Percentiles rank a stretch among this genome's conserved stretches.
These are phyloP conservation scores for Sambucus nigra DNA, from an alignment of 129 eudicot species.

Conservation along the genomic window DNA sequence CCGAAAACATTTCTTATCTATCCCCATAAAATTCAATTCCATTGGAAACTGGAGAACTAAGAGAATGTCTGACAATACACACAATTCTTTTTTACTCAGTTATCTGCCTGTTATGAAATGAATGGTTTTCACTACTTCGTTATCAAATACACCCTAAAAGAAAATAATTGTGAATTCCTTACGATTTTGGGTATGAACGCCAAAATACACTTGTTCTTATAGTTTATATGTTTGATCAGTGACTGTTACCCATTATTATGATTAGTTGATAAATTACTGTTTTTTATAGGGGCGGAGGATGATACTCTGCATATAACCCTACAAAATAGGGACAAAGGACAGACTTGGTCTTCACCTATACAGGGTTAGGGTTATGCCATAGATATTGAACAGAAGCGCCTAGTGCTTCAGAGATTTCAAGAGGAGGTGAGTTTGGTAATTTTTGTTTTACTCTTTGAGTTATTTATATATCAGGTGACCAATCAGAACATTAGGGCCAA, in stretches of 20 bases:
- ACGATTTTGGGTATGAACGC: conserved; percentile 85
- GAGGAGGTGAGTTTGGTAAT: conserved; percentile 47
- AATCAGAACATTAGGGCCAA: no score
- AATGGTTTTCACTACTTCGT: no score
- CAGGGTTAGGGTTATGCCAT: conserved; percentile 65
- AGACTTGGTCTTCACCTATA: conserved; percentile 94
- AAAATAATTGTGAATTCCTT: no score
- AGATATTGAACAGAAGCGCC: conserved; percentile 88
- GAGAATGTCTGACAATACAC: no score
- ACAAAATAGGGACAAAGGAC: conserved; percentile 92
- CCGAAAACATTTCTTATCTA: no score
- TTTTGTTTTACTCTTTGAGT: no score
- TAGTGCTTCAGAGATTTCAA: conserved; percentile 97
- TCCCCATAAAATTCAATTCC: no score
- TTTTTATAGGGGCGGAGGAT: conserved; percentile 52
- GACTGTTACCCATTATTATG: not conserved
- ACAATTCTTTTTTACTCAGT: no score
- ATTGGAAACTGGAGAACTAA: no score
- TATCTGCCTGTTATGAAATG: no score
- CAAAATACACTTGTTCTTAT: not conserved
- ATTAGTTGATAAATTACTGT: not conserved
- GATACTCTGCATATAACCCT: conserved; percentile 77
- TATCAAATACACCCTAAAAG: no score
- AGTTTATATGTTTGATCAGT: not conserved
- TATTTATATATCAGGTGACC: not conserved